These are phyloP conservation scores for Lyophyllum atratum DNA, from an alignment of 768 basidiomycete genomes.

Conservation along the genomic window DNA sequence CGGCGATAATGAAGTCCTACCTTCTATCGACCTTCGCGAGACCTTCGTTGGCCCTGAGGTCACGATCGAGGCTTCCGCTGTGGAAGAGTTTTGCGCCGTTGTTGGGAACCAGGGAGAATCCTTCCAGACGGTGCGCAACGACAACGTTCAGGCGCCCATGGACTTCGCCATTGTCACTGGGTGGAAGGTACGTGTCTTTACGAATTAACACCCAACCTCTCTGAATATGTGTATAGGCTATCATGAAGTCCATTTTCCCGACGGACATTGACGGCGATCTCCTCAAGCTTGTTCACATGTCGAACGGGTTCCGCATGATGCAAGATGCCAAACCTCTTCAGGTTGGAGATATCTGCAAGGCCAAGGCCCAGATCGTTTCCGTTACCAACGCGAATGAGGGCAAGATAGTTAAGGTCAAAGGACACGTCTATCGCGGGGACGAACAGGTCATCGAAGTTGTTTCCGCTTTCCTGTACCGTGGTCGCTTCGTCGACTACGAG, in stretches of 20 bases:
- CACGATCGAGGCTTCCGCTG: slow-evolving; percentile 68
- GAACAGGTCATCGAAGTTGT: slow-evolving; percentile 89
- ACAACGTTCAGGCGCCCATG: slow-evolving; percentile 87
- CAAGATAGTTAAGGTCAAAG: slow-evolving; percentile 91
- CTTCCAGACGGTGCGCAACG: slow-evolving; percentile 79
- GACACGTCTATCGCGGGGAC: slow-evolving; percentile 74
- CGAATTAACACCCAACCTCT: too few species aligned
- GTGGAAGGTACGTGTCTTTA: slow-evolving; percentile 78
- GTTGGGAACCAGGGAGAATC: slow-evolving; percentile 91
- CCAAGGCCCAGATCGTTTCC: slow-evolving; percentile 86
- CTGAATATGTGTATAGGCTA: slow-evolving; percentile 73
- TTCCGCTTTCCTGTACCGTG: slow-evolving; percentile 96
- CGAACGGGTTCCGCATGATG: slow-evolving; percentile 93
- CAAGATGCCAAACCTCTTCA: slow-evolving; percentile 74
- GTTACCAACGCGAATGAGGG: slow-evolving; percentile 90
- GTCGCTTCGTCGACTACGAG: slow-evolving; percentile 88
- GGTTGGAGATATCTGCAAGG: slow-evolving; percentile 88
- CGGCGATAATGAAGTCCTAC: slow-evolving; percentile 78
- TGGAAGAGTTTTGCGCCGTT: slow-evolving; percentile 90
- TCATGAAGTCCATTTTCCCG: slow-evolving; percentile 99
- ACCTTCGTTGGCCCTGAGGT: slow-evolving; percentile 89
- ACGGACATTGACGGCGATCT: slow-evolving; percentile 89
- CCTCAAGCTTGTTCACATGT: slow-evolving; percentile 93
- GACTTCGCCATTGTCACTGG: slow-evolving; percentile 98
- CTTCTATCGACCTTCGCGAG: slow-evolving; percentile 77